Evolutionary conservation across 2,329 filamentous ascomycete genomes (phyloP).

Genomic region (Ilyonectria robusta): DNA sequence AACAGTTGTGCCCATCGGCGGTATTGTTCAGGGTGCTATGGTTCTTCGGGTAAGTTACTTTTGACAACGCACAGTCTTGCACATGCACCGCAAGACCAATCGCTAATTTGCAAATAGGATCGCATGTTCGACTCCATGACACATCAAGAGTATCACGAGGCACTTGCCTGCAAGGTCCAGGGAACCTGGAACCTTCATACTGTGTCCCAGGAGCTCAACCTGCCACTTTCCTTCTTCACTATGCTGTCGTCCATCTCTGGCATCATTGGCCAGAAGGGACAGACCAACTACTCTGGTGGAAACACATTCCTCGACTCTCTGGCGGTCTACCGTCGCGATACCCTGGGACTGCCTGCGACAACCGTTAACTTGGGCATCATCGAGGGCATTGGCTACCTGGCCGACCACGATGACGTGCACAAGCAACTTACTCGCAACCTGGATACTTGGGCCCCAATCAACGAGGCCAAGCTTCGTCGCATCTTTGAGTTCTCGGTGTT

Average conservation of each 20-base stretch:
- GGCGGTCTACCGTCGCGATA: constrained; percentile 39
- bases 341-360: constrained; percentile 45
- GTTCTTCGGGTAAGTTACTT: constrained; percentile 16
- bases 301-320: constrained; percentile 53
- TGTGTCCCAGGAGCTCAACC: constrained; percentile 35
- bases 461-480: constrained; percentile 47
- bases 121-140: constrained; percentile 32
- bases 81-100: background rate
- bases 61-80: background rate
- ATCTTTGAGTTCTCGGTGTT: constrained; percentile 48
- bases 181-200: constrained; percentile 57
- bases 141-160: constrained; percentile 24
- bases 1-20: background rate
- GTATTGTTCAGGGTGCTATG: constrained; percentile 14
- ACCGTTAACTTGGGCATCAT: constrained; percentile 48
- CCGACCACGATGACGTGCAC: constrained; percentile 24
- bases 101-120: constrained; percentile 16
- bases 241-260: constrained; percentile 50
- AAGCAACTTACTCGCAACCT: constrained; percentile 16
- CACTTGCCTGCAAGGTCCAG: constrained; percentile 32
- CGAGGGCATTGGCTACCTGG: constrained; percentile 41
- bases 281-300: constrained; percentile 54
- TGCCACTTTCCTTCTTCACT: constrained; percentile 55
- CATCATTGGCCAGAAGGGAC: constrained; percentile 49
- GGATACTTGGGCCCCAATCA: constrained; percentile 43